Base-by-base conservation (phyloP, 2,329 filamentous ascomycete genomes). In the Talaromyces funiculosus region DNA sequence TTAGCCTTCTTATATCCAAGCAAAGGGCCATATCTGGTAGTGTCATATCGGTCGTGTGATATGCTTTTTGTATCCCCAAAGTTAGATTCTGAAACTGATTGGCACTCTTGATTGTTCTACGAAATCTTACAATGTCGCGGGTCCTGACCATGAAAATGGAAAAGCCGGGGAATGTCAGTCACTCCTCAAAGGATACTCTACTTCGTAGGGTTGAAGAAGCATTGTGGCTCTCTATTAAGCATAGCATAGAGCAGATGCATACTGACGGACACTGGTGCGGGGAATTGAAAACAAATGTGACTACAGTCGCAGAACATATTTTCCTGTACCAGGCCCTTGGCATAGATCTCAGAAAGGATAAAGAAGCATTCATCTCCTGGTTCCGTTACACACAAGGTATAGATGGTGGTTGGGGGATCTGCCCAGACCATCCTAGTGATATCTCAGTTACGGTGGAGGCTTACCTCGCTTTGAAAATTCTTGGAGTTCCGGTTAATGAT, bases 251-350 rank as follows among this genome's bases (percentile, higher is more conserved):
- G 37, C 5, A 38, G 9, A 38, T 38, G 37, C 37, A 38, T 38
- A n/a, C 26, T 38, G 67, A 70, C 53, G 68, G 69, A 0, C 66
- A 70, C 18, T 72, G 70, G 70, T 64, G 57, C 29, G 68, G 64
- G n/a, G 68, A 71, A 49, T 26, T 67, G 5, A 61, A 55, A 20
- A 53, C 64, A 5, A 67, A 72, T 33, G 60, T 53, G 20, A 67
- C 66, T 6, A 57, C 66, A 18, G 71, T 70, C 0, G 62, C 70
- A 3, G 67, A 73, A 54, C 68, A 73, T 55, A 59, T 73, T 22
- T 64, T 67, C 14, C 58, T 71, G 8, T 62, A 61, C 29, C 64
- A 71, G 10, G 64, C 67, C 16, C 42, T 70, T 6, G 67, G 65
- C 37, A 0, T 55, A 67, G 1, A 64, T 64, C n/a, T n/a, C 67